Evolutionary conservation across 768 basidiomycete species (phyloP).

Genomic region (Boletus vinaceobasis): DNA sequence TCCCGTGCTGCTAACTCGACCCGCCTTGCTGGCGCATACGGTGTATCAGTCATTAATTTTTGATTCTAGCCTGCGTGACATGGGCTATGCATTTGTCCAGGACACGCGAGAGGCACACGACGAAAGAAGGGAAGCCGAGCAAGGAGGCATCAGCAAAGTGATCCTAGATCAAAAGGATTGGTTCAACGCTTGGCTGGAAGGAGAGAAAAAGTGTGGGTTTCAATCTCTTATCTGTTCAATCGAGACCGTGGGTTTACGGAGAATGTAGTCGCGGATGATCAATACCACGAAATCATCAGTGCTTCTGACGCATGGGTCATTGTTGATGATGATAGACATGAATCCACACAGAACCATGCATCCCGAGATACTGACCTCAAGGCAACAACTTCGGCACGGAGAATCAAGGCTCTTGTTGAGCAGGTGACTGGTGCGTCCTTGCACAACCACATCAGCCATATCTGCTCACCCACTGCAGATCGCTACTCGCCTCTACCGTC

Average conservation of each 20-base stretch:
- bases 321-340: conserved; percentile 57
- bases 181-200: conserved; percentile 89
- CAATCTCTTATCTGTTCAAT: not conserved
- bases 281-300: conserved; percentile 81
- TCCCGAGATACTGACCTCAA: conserved; percentile 41
- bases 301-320: conserved; percentile 85
- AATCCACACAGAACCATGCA: conserved; percentile 30
- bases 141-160: conserved; percentile 79
- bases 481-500: conserved; percentile 88
- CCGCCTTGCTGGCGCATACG: conserved; percentile 89
- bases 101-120: conserved; percentile 15
- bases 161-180: conserved; percentile 82
- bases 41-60: conserved; percentile 91
- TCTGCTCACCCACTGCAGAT: conserved; percentile 43
- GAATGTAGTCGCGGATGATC: conserved; percentile 74
- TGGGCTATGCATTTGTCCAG: conserved; percentile 58
- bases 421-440: conserved; percentile 76
- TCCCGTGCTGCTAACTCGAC: conserved; percentile 68
- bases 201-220: conserved; percentile 82
- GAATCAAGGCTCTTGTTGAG: conserved; percentile 81
- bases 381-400: conserved; percentile 80
- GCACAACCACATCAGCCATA: not conserved
- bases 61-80: conserved; percentile 71
- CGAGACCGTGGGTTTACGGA: not conserved
- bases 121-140: conserved; percentile 34